Evolutionary conservation across 768 basidiomycete species (phyloP), one percentile per base, ranked within the genome.

Genomic region (Russula foetens): DNA sequence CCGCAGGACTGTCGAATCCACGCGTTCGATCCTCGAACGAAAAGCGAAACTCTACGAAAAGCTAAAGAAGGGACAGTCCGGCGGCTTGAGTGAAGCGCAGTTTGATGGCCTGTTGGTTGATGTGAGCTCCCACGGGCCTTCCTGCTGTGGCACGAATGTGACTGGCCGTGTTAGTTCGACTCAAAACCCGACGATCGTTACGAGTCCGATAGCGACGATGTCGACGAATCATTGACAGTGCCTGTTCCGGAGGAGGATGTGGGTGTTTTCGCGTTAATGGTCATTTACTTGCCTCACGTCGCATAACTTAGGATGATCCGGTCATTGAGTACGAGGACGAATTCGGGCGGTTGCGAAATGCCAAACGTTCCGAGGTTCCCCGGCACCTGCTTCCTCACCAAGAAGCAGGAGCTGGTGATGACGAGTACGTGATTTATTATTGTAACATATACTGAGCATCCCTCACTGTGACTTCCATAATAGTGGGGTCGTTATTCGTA

Each of bases 241-340:
- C 85, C 89, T 0, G 71, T 72, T 66, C 72, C 71, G 17, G 69
- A 63, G 21, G 78, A 80, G 29, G 77, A 76, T 66, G 79, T 79
- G 63, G 19, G 72, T 68, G 39, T 49, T 35, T n/a, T 11, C 39
- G 29, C n/a, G 4, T 35, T 58, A 39, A 50, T 26, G 7, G 47
- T 41, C 39, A n/a, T 39, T 64, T 38, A 41, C 41, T 45, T 5
- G 17, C 6, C 17, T 50, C 28, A 56, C 9, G 15, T 21, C 26
- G 2, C 53, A 1, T 58, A n/a, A n/a, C n/a, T n/a, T n/a, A 90
- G 84, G 78, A 84, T 58, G 90, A 93, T 66, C 89, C 90, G 12
- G 74, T 92, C 31, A 77, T 92, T 6, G 92, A 93, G 70, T 92
- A 92, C 60, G 84, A 87, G 69, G 92, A 94, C 64, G 92, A 93